Evolutionary conservation across 202 grass and related monocot species (phyloP), one percentile per base, ranked within the genome.

Genomic region (Bolboschoenoplectus hybrid): DNA sequence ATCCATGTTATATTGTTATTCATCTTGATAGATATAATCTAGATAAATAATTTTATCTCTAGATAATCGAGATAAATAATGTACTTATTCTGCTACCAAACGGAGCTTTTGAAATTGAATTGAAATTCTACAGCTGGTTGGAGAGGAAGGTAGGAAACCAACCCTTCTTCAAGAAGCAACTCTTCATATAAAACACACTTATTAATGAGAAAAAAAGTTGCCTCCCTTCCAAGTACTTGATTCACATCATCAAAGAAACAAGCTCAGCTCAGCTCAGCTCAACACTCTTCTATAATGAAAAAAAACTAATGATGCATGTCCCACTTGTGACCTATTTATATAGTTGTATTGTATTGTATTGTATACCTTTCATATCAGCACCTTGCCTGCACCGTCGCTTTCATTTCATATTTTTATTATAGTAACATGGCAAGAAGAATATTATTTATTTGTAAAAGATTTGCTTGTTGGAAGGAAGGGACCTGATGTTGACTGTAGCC

Each of bases 321-420:
- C 63, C n/a, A 66, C 26, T 36, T 38, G 20, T 66, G 63, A 26
- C 63, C n/a, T n/a, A n/a, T 66, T 66, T 36, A 12, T 38, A 66
- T 66, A 66, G 9, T 36, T 67, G 64, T 67, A 5, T 66, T 36
- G 9, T 66, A n/a, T n/a, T 66, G 32, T 66, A 66, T 14, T 26
- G 10, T 39, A 38, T 8, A n/a, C 26, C 32, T 12, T 35, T 67
- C 39, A 7, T 69, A 43, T 69, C 3, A 26, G 70, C n/a, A 74
- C 45, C 43, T 74, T 74, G 67, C 39, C 45, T 70, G 70, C 44
- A 50, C 70, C 8, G 49, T 73, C 69, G 43, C 69, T 73, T 73
- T 73, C 69, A 72, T 67, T 39, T 56, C 11, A 53, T 12, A 10
- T 16, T 34, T 69, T 70, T 45, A n/a, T 17, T 70, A 43, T 44